A percentile compares a stretch with the other conserved stretches of the same genome.
Evolutionary conservation across 1,139 yeast species (phyloP).

Genomic region (Scheffersomyces titani): DNA sequence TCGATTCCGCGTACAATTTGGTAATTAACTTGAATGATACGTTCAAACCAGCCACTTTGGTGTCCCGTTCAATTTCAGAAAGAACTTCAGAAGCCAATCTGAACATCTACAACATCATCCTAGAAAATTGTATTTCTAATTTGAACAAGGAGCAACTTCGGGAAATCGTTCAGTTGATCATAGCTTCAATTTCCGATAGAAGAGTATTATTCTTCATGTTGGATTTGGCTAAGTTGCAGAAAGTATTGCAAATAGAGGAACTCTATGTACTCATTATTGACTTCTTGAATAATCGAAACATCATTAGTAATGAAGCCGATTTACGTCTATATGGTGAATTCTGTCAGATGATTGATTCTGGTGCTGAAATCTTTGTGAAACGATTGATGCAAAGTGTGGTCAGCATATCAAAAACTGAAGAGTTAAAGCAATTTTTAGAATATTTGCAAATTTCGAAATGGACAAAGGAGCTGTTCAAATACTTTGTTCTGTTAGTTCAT

Average conservation of each 20-base stretch:
- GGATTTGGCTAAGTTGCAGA: slow-evolving; percentile 15
- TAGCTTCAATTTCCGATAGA: slow-evolving; percentile 24
- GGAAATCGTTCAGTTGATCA: slow-evolving; percentile 23
- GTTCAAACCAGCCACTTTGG: slow-evolving; percentile 23
- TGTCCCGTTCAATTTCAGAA: slow-evolving; percentile 1
- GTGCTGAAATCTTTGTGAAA: slow-evolving; percentile 32
- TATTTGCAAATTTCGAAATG: slow-evolving; percentile 27
- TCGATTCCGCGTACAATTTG: slow-evolving; percentile 19
- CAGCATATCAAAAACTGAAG: slow-evolving; percentile 23
- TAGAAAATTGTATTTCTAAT: slow-evolving; percentile 11
- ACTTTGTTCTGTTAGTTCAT: slow-evolving; percentile 32
- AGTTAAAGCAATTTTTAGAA: slow-evolving; percentile 22
- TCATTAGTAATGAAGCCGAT: slow-evolving; percentile 20
- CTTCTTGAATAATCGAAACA: slow-evolving; percentile 17
- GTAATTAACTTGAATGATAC: slow-evolving; percentile 30
- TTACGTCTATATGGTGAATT: slow-evolving; percentile 25
- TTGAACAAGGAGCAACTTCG: slow-evolving; percentile 18
- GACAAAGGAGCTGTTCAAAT: slow-evolving; percentile 32
- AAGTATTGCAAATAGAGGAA: slow-evolving; percentile 8
- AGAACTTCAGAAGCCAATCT: slow-evolving; percentile 1
- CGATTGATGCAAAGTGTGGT: slow-evolving; percentile 37
- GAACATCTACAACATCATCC: slow-evolving; percentile 12
- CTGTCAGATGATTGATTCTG: slow-evolving; percentile 21
- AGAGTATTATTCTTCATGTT: slow-evolving; percentile 21
- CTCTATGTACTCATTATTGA: slow-evolving; percentile 17